These are phyloP conservation scores for Linanthus parryae DNA, from an alignment of 148 eudicot genomes.

Conservation along the genomic window DNA sequence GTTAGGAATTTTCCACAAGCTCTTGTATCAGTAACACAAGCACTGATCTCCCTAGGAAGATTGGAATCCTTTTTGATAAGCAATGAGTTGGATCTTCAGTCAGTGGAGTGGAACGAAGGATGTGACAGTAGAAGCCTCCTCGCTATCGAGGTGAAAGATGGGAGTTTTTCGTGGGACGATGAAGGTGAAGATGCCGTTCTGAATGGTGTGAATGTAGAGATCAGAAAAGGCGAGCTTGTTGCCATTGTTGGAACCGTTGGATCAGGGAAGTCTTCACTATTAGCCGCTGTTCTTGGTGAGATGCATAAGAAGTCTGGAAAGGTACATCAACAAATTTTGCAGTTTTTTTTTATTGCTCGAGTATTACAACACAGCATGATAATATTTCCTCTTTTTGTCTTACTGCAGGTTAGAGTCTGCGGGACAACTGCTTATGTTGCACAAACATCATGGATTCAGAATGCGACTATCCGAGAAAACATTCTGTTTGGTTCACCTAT, in stretches of 20 bases:
- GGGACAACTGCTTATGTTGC: slow-evolving; percentile 22
- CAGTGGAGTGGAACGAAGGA: slow-evolving; percentile 12
- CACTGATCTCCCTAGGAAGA: slow-evolving; percentile 12
- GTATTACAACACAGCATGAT: neutral
- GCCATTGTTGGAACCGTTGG: slow-evolving; percentile 25
- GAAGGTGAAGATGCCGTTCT: slow-evolving; percentile 12
- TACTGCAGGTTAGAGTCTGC: slow-evolving; percentile 12
- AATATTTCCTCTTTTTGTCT: neutral
- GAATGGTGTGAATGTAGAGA: slow-evolving; percentile 12
- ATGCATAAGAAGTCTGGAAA: slow-evolving; percentile 16
- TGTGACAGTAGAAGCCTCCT: too few species aligned
- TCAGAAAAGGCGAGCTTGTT: slow-evolving; percentile 18
- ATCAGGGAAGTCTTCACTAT: slow-evolving; percentile 20
- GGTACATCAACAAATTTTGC: slow-evolving; percentile 9
- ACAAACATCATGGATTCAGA: slow-evolving; percentile 22
- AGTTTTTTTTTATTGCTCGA: too few species aligned
- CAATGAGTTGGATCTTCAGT: slow-evolving; percentile 11
- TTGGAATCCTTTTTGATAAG: slow-evolving; percentile 13
- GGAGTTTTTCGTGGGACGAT: slow-evolving; percentile 19
- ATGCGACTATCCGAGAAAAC: slow-evolving; percentile 20
- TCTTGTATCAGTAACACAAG: slow-evolving; percentile 14
- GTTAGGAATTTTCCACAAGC: slow-evolving; percentile 16
- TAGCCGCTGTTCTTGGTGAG: slow-evolving; percentile 17
- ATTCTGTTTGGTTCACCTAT: slow-evolving; percentile 20
- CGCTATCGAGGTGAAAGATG: slow-evolving; percentile 16